Evolutionary conservation across 1,284 basidiomycete species (phyloP), one percentile per base, ranked within the genome.

Genomic region (Pseudozyma pruni): DNA sequence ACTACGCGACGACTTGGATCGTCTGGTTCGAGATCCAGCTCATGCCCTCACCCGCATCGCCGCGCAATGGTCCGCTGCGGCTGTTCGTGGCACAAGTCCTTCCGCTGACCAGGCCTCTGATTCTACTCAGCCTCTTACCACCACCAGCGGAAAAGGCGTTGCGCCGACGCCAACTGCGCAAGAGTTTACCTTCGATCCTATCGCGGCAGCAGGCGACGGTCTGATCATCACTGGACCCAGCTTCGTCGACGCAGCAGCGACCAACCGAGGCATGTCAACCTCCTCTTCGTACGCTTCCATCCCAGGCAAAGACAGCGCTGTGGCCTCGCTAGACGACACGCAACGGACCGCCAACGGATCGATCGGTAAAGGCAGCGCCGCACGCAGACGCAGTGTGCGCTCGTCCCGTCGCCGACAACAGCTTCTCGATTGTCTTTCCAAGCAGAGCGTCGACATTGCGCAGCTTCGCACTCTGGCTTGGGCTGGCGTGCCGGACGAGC

Each of bases 401-500:
- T 64, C 73, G 11, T 56, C 64, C 9, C 47, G 75, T 41, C 64
- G 73, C 13, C 48, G 73, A 14, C 68, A 74, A 57, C 71, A 72
- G 25, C 62, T 79, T n/a, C 58, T 69, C 43, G 41, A 48, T 31
- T 79, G 77, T 33, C 64, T 79, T 2, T 56, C 48, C 43, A 70
- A 67, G 39, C 59, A 70, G 39, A 72, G 61, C 41, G 74, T 80
- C 49, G 70, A 78, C 45, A 58, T 80, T 25, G 91, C 88, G 19
- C 90, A 92, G 81, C 86, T 98, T 60, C 87, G 93, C 41, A 91
- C 92, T 74, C 86, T 97, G 29, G 90, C 94, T n/a, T 99, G 95
- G 95, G 90, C 90, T 45, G 96, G 96, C 16, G 90, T 98, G 17
- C 95, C 96, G 1, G 83, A 84, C 44, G 91, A 94, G 75, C 86